Evolutionary conservation across 2,329 filamentous ascomycete genomes (phyloP).

Genomic region (Colletotrichum chrysophilum): DNA sequence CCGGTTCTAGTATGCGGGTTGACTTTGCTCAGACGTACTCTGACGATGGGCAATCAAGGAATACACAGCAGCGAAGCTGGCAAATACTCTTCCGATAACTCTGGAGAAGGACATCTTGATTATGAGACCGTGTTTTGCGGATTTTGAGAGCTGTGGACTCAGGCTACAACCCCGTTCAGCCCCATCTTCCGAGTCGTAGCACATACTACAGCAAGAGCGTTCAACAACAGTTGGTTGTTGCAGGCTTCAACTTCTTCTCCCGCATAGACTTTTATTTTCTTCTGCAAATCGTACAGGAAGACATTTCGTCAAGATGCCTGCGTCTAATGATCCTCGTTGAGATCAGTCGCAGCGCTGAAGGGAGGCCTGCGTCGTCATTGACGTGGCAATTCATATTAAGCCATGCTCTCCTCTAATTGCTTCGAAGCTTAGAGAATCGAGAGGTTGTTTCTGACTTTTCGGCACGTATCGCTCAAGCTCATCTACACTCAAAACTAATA

Average conservation of each 20-base stretch:
- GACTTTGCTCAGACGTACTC: fast-evolving
- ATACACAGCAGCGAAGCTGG: neutral
- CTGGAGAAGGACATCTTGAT: fast-evolving
- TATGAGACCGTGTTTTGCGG: neutral
- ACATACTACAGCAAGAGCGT: fast-evolving
- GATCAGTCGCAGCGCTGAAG: neutral
- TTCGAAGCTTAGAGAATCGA: neutral
- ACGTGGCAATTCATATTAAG: fast-evolving
- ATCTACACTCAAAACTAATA: no score
- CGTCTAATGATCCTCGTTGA: fast-evolving
- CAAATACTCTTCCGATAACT: neutral
- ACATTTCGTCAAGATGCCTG: fast-evolving
- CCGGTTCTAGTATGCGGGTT: fast-evolving
- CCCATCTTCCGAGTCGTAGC: fast-evolving
- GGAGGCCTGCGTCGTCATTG: fast-evolving
- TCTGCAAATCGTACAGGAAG: neutral
- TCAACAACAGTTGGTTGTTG: neutral
- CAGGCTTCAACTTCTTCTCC: neutral
- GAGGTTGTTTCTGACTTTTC: neutral
- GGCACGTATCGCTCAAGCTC: neutral
- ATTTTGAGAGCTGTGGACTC: fast-evolving
- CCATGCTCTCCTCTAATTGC: fast-evolving
- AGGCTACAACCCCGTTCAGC: neutral
- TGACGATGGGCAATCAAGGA: fast-evolving
- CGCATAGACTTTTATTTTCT: fast-evolving